These are phyloP conservation scores for Pseudocohnilembus persalinus DNA, from an alignment of 169 alveolate genomes.

Conservation along the genomic window DNA sequence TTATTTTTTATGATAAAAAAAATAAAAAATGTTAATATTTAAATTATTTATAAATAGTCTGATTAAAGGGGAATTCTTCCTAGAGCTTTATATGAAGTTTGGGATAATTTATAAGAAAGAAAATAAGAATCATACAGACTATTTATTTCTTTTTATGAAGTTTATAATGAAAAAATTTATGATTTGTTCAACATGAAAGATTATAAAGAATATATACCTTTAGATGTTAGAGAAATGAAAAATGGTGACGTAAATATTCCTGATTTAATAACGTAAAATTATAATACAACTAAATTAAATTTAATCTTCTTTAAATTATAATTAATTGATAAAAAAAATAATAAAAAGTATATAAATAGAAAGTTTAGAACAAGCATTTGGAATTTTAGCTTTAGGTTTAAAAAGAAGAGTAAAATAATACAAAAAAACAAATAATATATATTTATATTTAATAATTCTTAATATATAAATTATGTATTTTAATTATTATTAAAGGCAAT, in stretches of 20 bases:
- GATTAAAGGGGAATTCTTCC: slow-evolving; percentile 62
- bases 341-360: slow-evolving; percentile 8
- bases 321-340: too few species aligned
- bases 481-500: slow-evolving; percentile 7
- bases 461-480: too few species aligned
- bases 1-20: slow-evolving; percentile 13
- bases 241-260: slow-evolving; percentile 52
- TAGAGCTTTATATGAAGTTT: slow-evolving; percentile 40
- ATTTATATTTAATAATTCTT: too few species aligned
- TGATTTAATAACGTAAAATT: slow-evolving; percentile 25
- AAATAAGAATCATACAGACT: slow-evolving; percentile 24
- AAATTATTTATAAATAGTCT: slow-evolving; percentile 21
- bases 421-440: too few species aligned
- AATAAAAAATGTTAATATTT: slow-evolving; percentile 27
- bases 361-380: slow-evolving; percentile 52
- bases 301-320: background rate
- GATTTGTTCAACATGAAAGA: slow-evolving; percentile 34
- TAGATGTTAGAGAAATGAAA: slow-evolving; percentile 63
- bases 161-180: slow-evolving; percentile 63
- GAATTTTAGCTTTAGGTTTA: slow-evolving; percentile 49
- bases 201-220: background rate
- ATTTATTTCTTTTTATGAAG: slow-evolving; percentile 55
- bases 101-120: slow-evolving; percentile 9
- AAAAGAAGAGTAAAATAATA: slow-evolving; percentile 27
- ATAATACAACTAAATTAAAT: background rate